phyloP scores from a whole-genome alignment of 306 rosid species.

The Prunus salicina region DNA sequence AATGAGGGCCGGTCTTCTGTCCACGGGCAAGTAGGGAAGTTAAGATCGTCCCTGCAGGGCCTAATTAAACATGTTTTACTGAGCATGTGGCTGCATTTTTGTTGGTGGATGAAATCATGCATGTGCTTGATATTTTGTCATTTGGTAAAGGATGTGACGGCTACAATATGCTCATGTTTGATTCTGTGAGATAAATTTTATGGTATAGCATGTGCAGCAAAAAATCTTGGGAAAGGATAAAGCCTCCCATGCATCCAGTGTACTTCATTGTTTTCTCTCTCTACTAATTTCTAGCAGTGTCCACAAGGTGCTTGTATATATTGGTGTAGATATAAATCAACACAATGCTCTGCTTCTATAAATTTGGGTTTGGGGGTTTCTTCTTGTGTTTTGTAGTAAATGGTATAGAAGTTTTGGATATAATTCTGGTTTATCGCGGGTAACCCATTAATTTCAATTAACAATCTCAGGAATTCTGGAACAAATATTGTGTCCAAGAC shows the following conservation, averaged over 20 bases:
- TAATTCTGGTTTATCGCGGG: background rate
- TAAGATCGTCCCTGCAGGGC: background rate
- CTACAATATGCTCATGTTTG: background rate
- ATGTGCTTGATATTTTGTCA: slow-evolving; percentile 5
- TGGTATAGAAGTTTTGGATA: background rate
- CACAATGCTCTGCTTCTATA: background rate
- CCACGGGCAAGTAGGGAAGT: background rate
- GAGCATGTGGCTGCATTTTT: background rate
- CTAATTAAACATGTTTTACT: background rate
- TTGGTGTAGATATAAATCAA: background rate
- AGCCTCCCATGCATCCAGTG: background rate
- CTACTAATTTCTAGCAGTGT: background rate
- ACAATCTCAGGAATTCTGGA: background rate
- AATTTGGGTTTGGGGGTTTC: background rate
- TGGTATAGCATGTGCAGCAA: background rate
- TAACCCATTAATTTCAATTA: background rate
- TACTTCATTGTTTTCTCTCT: background rate
- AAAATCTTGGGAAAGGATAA: background rate
- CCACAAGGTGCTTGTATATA: background rate
- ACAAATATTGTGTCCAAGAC: background rate
- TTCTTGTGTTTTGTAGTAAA: too few species aligned
- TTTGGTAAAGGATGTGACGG: slow-evolving; percentile 7
- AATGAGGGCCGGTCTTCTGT: background rate
- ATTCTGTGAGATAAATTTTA: too few species aligned
- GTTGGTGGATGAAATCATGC: background rate